These are phyloP conservation scores for Porphyrellus cyaneotinctus DNA, from an alignment of 768 basidiomycete genomes.

Conservation along the genomic window DNA sequence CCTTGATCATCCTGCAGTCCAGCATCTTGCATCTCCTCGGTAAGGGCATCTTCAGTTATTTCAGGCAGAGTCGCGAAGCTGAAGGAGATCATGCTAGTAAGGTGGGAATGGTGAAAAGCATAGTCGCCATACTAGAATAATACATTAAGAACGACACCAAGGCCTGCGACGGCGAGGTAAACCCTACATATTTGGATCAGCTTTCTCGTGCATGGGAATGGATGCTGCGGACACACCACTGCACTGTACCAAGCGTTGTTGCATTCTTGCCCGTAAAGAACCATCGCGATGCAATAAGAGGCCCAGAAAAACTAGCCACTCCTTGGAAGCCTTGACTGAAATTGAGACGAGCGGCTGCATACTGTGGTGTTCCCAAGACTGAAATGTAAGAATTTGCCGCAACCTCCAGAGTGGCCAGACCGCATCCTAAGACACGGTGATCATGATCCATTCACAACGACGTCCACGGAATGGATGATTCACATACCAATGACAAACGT, in stretches of 20 bases:
- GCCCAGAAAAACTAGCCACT: slow-evolving; percentile 67
- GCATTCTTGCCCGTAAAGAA: slow-evolving; percentile 68
- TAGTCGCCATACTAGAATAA: slow-evolving; percentile 52
- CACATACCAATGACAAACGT: slow-evolving; percentile 62
- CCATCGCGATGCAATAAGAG: slow-evolving; percentile 70
- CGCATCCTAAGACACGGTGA: slow-evolving; percentile 42
- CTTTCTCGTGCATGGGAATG: neutral
- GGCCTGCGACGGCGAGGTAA: slow-evolving; percentile 59
- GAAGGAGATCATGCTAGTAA: slow-evolving; percentile 4
- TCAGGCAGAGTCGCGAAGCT: slow-evolving; percentile 68
- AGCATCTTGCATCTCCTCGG: slow-evolving; percentile 42
- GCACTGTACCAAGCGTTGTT: slow-evolving; percentile 58
- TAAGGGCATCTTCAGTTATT: slow-evolving; percentile 63
- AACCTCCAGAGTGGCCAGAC: slow-evolving; percentile 63
- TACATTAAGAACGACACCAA: slow-evolving; percentile 58
- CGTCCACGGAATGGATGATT: neutral
- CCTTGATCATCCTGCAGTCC: slow-evolving; percentile 41
- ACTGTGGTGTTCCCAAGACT: slow-evolving; percentile 61
- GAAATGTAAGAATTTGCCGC: slow-evolving; percentile 80
- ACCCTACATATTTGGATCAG: slow-evolving; percentile 39
- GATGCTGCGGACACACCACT: slow-evolving; percentile 41
- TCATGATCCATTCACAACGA: neutral
- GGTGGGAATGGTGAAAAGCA: neutral
- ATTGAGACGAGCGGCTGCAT: slow-evolving; percentile 71
- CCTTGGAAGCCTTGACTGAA: slow-evolving; percentile 81